Percentiles rank a stretch among this genome's conserved stretches.
These are phyloP conservation scores for Physcomitrium patens DNA, from an alignment of 225 moss, liverwort and hornwort species.

Conservation along the genomic window DNA sequence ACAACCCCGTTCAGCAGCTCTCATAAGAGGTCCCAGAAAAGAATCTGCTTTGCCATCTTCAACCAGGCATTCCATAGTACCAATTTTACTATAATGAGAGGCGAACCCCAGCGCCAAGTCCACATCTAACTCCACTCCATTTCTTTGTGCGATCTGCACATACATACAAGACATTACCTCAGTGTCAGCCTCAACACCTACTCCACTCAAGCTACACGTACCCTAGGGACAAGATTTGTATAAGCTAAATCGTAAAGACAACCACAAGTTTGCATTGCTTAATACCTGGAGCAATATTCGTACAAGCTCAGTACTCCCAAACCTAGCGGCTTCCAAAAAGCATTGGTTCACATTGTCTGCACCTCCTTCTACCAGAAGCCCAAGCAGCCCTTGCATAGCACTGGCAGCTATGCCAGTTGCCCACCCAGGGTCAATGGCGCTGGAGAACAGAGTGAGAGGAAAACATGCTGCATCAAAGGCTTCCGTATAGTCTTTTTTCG, in stretches of 20 bases:
- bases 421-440: conserved; percentile 98
- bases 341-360: conserved; percentile 98
- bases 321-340: conserved; percentile 92
- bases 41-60: conserved; percentile 90
- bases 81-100: conserved; percentile 92
- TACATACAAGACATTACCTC: neutral
- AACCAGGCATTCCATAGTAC: conserved; percentile 95
- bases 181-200: no score
- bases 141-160: conserved; percentile 84
- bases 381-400: conserved; percentile 93
- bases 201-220: no score
- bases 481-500: conserved; percentile 86
- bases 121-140: conserved; percentile 86
- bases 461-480: conserved; percentile 98
- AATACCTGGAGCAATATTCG: conserved; percentile 85
- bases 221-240: no score
- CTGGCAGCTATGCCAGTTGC: conserved; percentile 97
- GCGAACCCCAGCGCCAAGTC: conserved; percentile 96
- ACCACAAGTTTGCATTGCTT: conserved; percentile 5
- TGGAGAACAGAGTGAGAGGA: conserved; percentile 92
- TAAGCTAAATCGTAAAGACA: neutral
- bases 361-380: conserved; percentile 90
- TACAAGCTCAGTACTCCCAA: conserved; percentile 97
- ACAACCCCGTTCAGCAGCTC: conserved; percentile 93
- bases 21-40: conserved; percentile 95